Base-by-base conservation (phyloP, 1,139 yeast genomes). In the Candida sp. region DNA sequence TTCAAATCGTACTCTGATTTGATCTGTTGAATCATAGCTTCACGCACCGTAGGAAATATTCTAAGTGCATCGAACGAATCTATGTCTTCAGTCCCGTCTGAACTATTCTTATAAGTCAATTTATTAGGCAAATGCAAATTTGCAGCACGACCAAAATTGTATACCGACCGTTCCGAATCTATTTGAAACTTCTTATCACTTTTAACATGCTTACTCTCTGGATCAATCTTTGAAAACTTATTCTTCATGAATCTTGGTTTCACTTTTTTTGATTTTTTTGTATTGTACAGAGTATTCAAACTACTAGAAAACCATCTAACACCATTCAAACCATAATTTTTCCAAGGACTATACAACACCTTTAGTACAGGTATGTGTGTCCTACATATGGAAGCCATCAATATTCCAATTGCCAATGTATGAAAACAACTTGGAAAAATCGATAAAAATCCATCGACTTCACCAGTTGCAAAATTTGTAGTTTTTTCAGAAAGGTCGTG, bases 41-140 rank as follows among this genome's bases (percentile, higher is more conserved):
- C 68, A 49, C 97, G 68, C 1, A 91, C 86, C 1, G 74, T 72
- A 0, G 93, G 89, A 40, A 83, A 68, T 22, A 93, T 68, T 45
- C 82, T 76, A 46, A 91, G 70, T 39, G 84, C 81, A 15, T 78
- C 77, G 55, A 91, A 90, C 19, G 76, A 68, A 1, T 73, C 68
- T 39, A 88, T 79, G 53, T 79, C 79, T 2, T 69, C 62, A 2
- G 81, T 65, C 19, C 73, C 52, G 35, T 67, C 64, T 22, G 60
- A 54, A 35, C 54, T 46, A 21, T 43, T 39, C 9, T 61, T 62
- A 29, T 52, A 35, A 11, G 50, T 48, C 33, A 48, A 48, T 12
- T 49, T 44, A n/a, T 52, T 44, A 3, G 66, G 65, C 19, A 53
- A 51, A 29, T 53, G 49, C 22, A 65, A 49, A 33, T 60, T 59